Conservation (phyloP, 331 rosid genomes). For the Pyrus hybrid region DNA sequence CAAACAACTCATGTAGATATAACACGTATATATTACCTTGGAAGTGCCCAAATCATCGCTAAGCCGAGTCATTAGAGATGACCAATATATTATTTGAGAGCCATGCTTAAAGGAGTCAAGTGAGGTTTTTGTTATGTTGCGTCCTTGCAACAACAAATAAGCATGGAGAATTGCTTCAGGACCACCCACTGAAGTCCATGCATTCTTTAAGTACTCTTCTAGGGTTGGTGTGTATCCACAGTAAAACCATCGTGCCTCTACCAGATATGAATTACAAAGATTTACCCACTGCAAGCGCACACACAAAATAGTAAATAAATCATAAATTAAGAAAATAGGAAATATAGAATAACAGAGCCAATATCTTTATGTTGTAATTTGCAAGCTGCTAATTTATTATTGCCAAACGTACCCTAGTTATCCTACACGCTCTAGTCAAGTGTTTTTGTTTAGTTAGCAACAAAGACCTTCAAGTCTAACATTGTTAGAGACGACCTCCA, state of each 20-base stretch:
- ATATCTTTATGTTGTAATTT: too few relatives aligned
- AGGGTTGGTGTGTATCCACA: conserved; percentile 12
- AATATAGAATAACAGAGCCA: background rate
- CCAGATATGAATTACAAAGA: conserved; percentile 23
- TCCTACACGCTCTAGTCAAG: too few relatives aligned
- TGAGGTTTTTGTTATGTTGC: background rate
- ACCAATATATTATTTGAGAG: conserved; percentile 12
- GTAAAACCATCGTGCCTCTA: conserved; percentile 25
- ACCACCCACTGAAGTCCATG: conserved; percentile 25
- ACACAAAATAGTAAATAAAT: background rate
- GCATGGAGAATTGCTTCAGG: conserved; percentile 21
- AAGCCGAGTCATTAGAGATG: conserved; percentile 17
- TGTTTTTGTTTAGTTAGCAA: too few relatives aligned
- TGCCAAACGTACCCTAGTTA: too few relatives aligned
- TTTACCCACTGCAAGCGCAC: conserved; percentile 22
- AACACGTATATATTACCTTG: conserved; percentile 3
- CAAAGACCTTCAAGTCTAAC: too few relatives aligned
- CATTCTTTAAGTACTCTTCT: conserved; percentile 19
- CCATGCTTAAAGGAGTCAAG: conserved; percentile 1
- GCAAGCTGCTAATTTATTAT: too few relatives aligned
- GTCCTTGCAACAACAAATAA: background rate
- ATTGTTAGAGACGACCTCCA: too few relatives aligned
- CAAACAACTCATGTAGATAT: too few relatives aligned
- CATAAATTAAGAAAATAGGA: background rate
- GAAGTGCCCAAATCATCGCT: conserved; percentile 30